A percentile compares a stretch with the other conserved stretches of the same genome.
These are phyloP conservation scores for Chamaenerion angustifolium DNA, from an alignment of 345 rosid species.

Conservation along the genomic window DNA sequence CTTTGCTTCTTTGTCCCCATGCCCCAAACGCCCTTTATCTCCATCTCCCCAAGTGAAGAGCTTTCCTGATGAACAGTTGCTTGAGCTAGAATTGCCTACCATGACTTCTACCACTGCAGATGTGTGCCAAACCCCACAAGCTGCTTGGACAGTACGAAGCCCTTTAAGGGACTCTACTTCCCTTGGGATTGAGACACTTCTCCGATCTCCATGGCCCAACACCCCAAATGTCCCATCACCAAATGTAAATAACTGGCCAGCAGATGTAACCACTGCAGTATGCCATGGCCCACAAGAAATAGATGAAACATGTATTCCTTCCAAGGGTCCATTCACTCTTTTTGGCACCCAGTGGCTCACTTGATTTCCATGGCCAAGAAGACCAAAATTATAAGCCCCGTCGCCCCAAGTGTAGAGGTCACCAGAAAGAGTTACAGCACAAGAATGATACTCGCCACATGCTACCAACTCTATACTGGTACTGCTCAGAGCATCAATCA, in stretches of 20 bases:
- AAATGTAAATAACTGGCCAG: slow-evolving; percentile 64
- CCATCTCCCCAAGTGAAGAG: slow-evolving; percentile 86
- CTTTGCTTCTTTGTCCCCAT: slow-evolving; percentile 61
- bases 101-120: slow-evolving; percentile 76
- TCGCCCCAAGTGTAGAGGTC: slow-evolving; percentile 72
- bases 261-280: slow-evolving; percentile 63
- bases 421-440: slow-evolving; percentile 70
- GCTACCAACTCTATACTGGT: slow-evolving; percentile 51
- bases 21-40: slow-evolving; percentile 69
- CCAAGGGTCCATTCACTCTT: slow-evolving; percentile 55
- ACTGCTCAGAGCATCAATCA: slow-evolving; percentile 45
- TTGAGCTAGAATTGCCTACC: slow-evolving; percentile 61
- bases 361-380: slow-evolving; percentile 59
- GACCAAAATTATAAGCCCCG: slow-evolving; percentile 40
- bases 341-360: slow-evolving; percentile 59
- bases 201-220: slow-evolving; percentile 59
- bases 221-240: slow-evolving; percentile 80
- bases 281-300: slow-evolving; percentile 82
- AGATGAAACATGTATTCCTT: slow-evolving; percentile 61
- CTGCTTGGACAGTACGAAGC: slow-evolving; percentile 63
- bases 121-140: slow-evolving; percentile 82
- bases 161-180: slow-evolving; percentile 77
- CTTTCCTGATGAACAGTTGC: slow-evolving; percentile 65
- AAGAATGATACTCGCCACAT: slow-evolving; percentile 68
- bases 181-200: slow-evolving; percentile 43